Base-by-base conservation (phyloP, 805 yeast genomes). In the Kodamaea hsintzibuensis region DNA sequence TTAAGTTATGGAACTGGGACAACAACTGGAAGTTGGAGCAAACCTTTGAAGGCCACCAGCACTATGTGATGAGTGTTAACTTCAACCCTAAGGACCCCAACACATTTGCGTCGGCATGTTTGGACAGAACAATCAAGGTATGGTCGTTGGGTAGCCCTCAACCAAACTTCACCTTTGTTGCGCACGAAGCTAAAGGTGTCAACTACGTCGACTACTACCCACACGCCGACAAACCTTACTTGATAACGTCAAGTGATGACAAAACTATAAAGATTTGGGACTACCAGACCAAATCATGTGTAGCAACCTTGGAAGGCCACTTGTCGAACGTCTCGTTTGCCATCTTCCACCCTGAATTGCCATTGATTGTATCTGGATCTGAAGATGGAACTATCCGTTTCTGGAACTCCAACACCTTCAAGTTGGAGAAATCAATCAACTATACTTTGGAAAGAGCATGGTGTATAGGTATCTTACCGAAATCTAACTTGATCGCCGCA, bases 1-100 rank as follows among this genome's bases (percentile, higher is more conserved):
- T 95, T 27, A 91, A 87, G 73, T 80, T 92, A 67, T 95, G 98
- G 98, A 92, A 95, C 71, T 95, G 99, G 99, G 99, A 95, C 53
- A 84, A 85, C 66, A 83, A 82, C 66, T 95, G 99, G 99, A 83
- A 83, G 62, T 74, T 88, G 60, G 95, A 90, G 69, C 98, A 90
- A 70, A 83, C 86, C 38, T 95, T 89, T 69, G 97, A 90, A 72
- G 98, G 99, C 55, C 99, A 95, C 72, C 90, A 85, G 69, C 97
- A 95, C 72, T 95, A 88, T 70, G 92, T 95, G 51, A 91, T 95
- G 97, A 84, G 91, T 52, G 83, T 95, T 51, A 91, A 95, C 46
- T 90, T 95, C 79, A 95, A 95, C 74, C 98, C 99, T 55, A 95
- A 93, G 74, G 99, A 95, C 72, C 91, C 97, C 60, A 91, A 88